These are phyloP conservation scores for Phylloporus sp. DNA, from an alignment of 768 basidiomycete genomes.

Conservation along the genomic window DNA sequence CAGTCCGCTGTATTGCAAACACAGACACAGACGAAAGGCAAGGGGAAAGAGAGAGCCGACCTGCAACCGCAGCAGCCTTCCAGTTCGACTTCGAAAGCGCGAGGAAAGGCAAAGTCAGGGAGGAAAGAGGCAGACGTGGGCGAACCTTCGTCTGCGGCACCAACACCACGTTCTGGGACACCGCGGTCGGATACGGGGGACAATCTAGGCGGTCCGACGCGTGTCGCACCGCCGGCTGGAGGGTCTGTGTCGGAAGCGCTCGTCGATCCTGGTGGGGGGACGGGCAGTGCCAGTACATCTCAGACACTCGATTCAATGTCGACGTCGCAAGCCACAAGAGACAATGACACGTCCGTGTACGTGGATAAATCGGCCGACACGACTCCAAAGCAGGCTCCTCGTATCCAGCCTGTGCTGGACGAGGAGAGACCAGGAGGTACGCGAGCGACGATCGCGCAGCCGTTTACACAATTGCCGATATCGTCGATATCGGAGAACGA, in stretches of 20 bases:
- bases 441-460: neutral
- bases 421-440: neutral
- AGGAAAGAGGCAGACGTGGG: constrained; percentile 6
- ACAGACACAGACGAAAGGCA: constrained; percentile 10
- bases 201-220: neutral
- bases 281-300: neutral
- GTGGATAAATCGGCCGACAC: constrained; percentile 6
- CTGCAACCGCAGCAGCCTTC: constrained; percentile 2
- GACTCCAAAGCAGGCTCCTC: constrained; percentile 19
- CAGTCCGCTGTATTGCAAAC: constrained; percentile 6
- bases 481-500: neutral
- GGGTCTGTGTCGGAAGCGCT: constrained; percentile 6
- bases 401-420: neutral
- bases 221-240: neutral
- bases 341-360: neutral
- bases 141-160: neutral
- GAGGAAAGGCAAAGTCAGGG: constrained; percentile 8
- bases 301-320: constrained; percentile 7
- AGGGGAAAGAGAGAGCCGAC: constrained; percentile 19
- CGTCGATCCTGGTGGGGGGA: constrained; percentile 22
- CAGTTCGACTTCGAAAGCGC: constrained; percentile 1
- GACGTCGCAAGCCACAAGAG: neutral
- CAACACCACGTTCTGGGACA: constrained; percentile 11
- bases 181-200: constrained; percentile 15
- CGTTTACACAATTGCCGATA: neutral